Base-by-base conservation (phyloP, 352 stramenopile genomes). In the Phytopythium delawarense region DNA sequence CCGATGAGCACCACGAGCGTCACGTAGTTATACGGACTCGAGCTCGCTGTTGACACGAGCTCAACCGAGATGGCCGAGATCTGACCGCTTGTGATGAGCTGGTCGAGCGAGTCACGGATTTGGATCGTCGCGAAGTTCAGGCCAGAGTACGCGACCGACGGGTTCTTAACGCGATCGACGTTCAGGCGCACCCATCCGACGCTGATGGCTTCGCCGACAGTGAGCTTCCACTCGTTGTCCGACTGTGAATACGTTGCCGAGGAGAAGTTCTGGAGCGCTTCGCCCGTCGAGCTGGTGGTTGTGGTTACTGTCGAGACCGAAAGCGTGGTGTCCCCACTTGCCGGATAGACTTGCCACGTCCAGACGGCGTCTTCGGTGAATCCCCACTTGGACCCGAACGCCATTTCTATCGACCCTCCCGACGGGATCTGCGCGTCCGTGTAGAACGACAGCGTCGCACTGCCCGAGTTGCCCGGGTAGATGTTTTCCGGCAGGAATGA, bases 1-100 rank as follows among this genome's bases (percentile, higher is more conserved):
- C 84, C 79, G 39, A 91, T 80, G n/a, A 96, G 71, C 21, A 96
- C 76, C 39, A 94, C 87, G 66, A 96, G 88, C 2, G 84, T 92
- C 32, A 96, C 84, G 70, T 93, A 96, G 54, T 92, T 96, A 74
- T 96, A 96, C 61, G 87, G 85, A 64, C 87, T 94, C 20, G 78
- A 72, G n/a, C 70, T 82, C 7, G 83, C 72, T 15, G 81, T 75
- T 1, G 72, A 78, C 28, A 83, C 64, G 21, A 91, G 62, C 56
- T 91, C 83, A 23, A 96, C 71, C 2, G 80, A 91, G 51, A 94
- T 92, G 25, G 81, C 77, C 34, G 81, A 92, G 57, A 92, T 86
- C 0, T 67, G 73, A 21, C 84, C 81, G 23, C 72, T 58, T 2
- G 84, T 81, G 50, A 94, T 77, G 12, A 90, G 63, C 9, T 81